A percentile compares a stretch with the other conserved stretches of the same genome.
These are phyloP conservation scores for Schizochytrium sp. DNA, from an alignment of 108 stramenopile species.

Conservation along the genomic window DNA sequence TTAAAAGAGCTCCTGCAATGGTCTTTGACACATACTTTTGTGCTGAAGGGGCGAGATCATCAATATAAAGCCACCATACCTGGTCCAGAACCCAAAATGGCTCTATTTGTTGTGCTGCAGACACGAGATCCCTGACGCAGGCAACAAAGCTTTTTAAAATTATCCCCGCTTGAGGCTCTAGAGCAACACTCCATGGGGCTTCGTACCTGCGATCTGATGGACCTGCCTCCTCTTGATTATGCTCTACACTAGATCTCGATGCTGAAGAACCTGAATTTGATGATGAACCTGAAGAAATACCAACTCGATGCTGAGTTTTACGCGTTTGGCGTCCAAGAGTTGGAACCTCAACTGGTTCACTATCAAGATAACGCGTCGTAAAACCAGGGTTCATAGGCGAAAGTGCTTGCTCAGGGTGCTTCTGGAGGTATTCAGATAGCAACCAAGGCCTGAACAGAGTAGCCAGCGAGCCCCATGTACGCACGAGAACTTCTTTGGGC, in stretches of 20 bases:
- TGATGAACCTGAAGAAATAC: background rate
- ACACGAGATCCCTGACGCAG: background rate
- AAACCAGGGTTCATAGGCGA: background rate
- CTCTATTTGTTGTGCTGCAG: background rate
- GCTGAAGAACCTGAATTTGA: background rate
- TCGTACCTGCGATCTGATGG: slow-evolving; percentile 6
- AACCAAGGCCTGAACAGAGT: slow-evolving; percentile 17
- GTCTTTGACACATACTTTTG: background rate
- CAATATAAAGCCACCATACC: slow-evolving; percentile 4
- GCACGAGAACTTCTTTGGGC: slow-evolving; percentile 18
- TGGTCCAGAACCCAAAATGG: slow-evolving; percentile 47
- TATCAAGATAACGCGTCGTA: background rate
- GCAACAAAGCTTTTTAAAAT: slow-evolving; percentile 16
- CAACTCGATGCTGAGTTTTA: no score
- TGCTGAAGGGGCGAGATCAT: background rate
- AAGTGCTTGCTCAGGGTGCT: background rate
- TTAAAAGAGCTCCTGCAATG: background rate
- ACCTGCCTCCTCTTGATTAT: background rate
- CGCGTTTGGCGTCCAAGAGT: no score
- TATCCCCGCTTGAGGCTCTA: background rate
- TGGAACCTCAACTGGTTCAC: background rate
- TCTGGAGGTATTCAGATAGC: no score
- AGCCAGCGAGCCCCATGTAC: background rate
- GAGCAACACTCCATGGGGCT: background rate
- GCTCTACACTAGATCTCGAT: background rate